A percentile compares a stretch with the other conserved stretches of the same genome.
Conservation (phyloP, 1,284 basidiomycete genomes). For the Rhodotorula sp. region DNA sequence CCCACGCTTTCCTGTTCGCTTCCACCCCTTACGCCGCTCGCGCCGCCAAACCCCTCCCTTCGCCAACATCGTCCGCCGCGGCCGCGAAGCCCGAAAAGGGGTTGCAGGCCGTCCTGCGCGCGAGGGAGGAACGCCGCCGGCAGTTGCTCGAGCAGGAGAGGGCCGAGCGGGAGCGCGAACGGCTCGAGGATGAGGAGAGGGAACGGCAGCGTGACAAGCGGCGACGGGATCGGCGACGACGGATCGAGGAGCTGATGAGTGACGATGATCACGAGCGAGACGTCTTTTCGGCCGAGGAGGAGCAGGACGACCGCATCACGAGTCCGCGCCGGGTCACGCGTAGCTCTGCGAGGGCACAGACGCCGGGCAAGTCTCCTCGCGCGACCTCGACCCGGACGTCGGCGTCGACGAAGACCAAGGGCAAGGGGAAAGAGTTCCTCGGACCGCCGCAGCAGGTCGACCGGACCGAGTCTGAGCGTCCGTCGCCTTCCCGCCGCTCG, state of each 20-base stretch:
- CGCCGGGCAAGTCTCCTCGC: not conserved
- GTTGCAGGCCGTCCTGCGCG: constrained; percentile 28
- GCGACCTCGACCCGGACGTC: not conserved
- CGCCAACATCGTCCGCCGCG: not conserved
- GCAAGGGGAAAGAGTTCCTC: constrained; percentile 19
- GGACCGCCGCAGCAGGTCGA: constrained; percentile 14
- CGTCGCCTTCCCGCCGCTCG: constrained; percentile 8
- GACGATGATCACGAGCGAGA: constrained; percentile 21
- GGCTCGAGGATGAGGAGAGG: constrained; percentile 9
- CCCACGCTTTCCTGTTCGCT: not conserved
- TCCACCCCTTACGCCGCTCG: constrained; percentile 12
- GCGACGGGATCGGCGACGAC: constrained; percentile 17
- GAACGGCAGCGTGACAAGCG: constrained; percentile 21
- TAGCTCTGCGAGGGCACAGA: not conserved
- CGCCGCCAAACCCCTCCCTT: constrained; percentile 5
- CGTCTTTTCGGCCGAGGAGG: constrained; percentile 7
- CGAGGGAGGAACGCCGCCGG: constrained; percentile 33
- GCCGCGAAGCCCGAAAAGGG: constrained; percentile 18
- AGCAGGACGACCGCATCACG: not conserved
- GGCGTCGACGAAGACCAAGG: constrained; percentile 9
- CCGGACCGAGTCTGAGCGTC: too few relatives aligned
- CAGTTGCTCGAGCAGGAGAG: constrained; percentile 27
- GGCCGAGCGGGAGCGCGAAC: constrained; percentile 32
- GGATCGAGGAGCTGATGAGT: constrained; percentile 25
- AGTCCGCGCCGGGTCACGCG: not conserved